phyloP scores from a whole-genome alignment of 2,329 filamentous ascomycete genomes.

The Aspergillus unguis region DNA sequence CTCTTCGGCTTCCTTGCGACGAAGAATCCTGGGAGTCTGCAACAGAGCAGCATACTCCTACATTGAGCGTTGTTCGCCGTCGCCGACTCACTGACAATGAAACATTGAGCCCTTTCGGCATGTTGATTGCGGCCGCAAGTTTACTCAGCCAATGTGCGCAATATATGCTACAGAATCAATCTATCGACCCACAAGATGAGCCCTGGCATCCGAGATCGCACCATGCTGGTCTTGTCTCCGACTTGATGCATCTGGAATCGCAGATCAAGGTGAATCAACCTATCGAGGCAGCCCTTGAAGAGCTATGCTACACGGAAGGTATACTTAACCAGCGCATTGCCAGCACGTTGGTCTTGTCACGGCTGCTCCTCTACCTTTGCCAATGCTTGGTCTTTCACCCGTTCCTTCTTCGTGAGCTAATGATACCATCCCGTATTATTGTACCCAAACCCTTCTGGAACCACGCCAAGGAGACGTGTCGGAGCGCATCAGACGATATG shows the following conservation, averaged over 20 bases:
- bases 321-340: background rate
- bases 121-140: background rate
- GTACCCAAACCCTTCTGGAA: background rate
- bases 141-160: background rate
- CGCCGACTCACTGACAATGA: background rate
- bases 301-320: background rate
- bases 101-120: background rate
- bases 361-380: background rate
- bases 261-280: background rate
- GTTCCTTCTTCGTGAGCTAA: background rate
- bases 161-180: background rate
- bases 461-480: background rate
- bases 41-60: background rate
- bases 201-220: background rate
- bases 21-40: background rate
- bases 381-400: background rate
- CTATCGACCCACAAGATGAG: background rate
- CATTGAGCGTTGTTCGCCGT: background rate
- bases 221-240: background rate
- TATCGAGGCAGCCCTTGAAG: background rate
- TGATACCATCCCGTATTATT: background rate
- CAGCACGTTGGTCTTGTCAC: background rate
- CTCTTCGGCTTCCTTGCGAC: slow-evolving; percentile 24
- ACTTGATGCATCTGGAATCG: background rate
- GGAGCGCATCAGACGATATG: background rate